Percentiles rank a stretch among this genome's conserved stretches.
These are phyloP conservation scores for Hyaloscypha variabilis DNA, from an alignment of 495 filamentous ascomycete genomes.

Conservation along the genomic window DNA sequence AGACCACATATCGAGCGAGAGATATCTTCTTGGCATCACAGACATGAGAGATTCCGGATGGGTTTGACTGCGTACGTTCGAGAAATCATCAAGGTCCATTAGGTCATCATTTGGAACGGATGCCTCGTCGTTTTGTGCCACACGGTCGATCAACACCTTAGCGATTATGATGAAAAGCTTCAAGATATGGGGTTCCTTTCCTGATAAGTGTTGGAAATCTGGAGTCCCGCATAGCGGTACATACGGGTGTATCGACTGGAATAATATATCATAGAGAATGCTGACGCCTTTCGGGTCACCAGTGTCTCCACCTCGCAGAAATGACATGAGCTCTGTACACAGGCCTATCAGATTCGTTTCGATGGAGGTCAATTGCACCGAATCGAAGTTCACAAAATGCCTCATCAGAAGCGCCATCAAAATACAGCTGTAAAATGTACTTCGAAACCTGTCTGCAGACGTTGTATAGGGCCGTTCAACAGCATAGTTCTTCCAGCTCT, in stretches of 20 bases:
- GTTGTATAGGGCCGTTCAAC: constrained; percentile 43
- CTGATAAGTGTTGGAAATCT: constrained; percentile 31
- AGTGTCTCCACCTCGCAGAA: constrained; percentile 13
- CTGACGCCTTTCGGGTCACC: constrained; percentile 12
- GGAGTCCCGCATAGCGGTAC: constrained; percentile 17
- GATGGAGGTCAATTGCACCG: constrained; percentile 43
- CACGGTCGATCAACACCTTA: constrained; percentile 20
- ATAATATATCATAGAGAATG: constrained; percentile 18
- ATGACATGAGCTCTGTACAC: constrained; percentile 11
- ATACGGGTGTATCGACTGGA: constrained; percentile 28
- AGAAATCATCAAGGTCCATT: constrained; percentile 79
- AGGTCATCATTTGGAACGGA: constrained; percentile 43
- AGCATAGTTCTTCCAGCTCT: constrained; percentile 45
- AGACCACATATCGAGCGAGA: constrained; percentile 45
- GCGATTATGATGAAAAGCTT: constrained; percentile 33
- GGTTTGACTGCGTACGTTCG: constrained; percentile 52
- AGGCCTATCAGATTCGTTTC: constrained; percentile 30
- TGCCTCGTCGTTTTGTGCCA: constrained; percentile 10
- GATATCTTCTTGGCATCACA: constrained; percentile 49
- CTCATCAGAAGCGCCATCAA: constrained; percentile 44
- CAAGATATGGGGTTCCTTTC: constrained; percentile 31
- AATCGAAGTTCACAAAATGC: constrained; percentile 41
- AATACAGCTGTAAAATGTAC: constrained; percentile 47
- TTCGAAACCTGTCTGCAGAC: constrained; percentile 48
- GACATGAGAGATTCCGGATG: constrained; percentile 36